Base-by-base conservation (phyloP, 1,284 basidiomycete species). In the Neotropicomus parvogracilis region DNA sequence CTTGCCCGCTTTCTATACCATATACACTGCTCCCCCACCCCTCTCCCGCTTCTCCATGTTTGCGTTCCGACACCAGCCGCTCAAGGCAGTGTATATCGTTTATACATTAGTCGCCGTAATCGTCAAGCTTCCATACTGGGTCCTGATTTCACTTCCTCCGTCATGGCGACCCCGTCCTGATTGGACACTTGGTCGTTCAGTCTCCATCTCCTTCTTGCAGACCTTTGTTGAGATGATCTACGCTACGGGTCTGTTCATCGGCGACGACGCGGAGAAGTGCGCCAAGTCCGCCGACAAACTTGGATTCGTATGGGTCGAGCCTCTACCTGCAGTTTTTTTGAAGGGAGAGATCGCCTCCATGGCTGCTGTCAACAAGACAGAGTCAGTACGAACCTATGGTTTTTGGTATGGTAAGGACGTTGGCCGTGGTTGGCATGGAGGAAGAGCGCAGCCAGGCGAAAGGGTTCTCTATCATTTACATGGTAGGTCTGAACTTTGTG, bases 51-150 rank as follows among this genome's bases (percentile, higher is more conserved):
- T 29, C 40, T 21, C 7, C 17, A 41, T 41, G 31, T 46, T 46
- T 31, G 26, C 44, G 10, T 46, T 46, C 11, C 37, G 44, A 40
- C 37, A 40, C 32, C 37, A 46, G 24, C 45, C 47, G 9, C 32
- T 49, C 36, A 49, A 48, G 44, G 19, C 31, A 13, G 19, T 19
- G 13, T 49, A 48, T 12, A 39, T 49, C 29, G 36, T 39, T 45
- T 49, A 39, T 27, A 40, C 45, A 7, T 6, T 48, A 8, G 17
- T 48, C 17, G 4, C 20, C 3, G 14, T 39, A 4, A 10, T 32
- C 3, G 38, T 49, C 8, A 49, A 40, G 33, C 28, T 49, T 33
- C 48, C 48, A 13, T 49, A 49, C 10, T 49, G 48, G 48, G 20
- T 14, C n/a, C 17, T 49, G 13, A 2, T 16, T 12, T 36, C 48